A percentile compares a stretch with the other conserved stretches of the same genome.
These are phyloP conservation scores for Micromonas pusilla DNA, from an alignment of 139 green algal genomes.

Conservation along the genomic window DNA sequence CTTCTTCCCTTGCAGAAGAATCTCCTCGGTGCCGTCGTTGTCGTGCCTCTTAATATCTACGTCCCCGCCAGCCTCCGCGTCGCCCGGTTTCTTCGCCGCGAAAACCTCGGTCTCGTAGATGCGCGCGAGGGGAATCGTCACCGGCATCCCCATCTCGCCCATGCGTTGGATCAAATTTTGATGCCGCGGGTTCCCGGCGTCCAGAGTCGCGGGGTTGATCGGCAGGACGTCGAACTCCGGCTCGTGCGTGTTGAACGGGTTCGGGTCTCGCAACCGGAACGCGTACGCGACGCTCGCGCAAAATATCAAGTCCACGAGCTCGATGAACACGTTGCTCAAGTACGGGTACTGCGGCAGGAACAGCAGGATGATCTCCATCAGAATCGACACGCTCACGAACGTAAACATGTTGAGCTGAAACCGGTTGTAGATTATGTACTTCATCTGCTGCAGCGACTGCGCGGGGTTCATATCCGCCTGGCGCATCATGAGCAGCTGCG, in stretches of 20 bases:
- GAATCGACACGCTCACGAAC: neutral
- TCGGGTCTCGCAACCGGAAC: neutral
- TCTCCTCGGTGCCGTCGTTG: no score
- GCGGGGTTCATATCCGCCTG: neutral
- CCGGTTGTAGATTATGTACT: neutral
- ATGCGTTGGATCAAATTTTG: no score
- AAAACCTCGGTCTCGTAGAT: no score
- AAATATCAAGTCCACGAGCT: neutral
- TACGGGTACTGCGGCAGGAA: neutral
- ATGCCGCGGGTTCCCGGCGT: no score
- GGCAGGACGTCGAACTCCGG: neutral
- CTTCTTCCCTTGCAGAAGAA: no score
- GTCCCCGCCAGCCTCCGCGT: no score
- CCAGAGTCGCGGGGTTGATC: neutral
- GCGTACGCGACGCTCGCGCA: neutral
- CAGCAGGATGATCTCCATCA: slow-evolving; percentile 1
- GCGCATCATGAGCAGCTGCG: neutral
- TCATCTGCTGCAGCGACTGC: neutral
- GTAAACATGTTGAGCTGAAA: slow-evolving; percentile 16
- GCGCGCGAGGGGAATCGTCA: no score
- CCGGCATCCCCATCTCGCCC: no score
- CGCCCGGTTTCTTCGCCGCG: no score
- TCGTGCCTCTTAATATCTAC: no score
- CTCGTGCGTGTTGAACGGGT: slow-evolving; percentile 4
- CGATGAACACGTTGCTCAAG: neutral